Percentiles rank a stretch among this genome's conserved stretches.
phyloP scores from a whole-genome alignment of 257 asterid species.

The Solanum paucissectum region DNA sequence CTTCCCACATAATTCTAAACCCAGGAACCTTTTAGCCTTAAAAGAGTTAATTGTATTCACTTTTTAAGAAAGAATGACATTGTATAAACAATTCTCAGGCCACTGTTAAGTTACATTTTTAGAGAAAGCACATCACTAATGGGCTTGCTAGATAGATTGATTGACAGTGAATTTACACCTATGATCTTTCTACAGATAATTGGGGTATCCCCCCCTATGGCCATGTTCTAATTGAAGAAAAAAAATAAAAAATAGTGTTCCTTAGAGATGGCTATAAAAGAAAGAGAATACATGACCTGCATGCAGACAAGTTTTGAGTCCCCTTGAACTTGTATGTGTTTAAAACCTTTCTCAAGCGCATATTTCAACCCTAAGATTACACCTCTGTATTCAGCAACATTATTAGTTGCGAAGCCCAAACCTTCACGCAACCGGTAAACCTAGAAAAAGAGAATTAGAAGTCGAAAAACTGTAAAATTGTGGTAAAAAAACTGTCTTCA shows the following conservation, averaged over 20 bases:
- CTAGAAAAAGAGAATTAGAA: constrained; percentile 20
- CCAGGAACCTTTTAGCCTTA: neutral
- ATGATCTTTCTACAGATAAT: neutral
- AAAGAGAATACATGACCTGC: constrained; percentile 52
- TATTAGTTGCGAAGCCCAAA: constrained; percentile 81
- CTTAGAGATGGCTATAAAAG: neutral
- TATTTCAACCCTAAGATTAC: constrained; percentile 72
- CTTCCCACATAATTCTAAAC: neutral
- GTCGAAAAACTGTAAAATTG: neutral
- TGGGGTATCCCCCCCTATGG: neutral
- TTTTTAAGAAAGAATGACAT: neutral
- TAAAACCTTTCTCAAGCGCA: constrained; percentile 75
- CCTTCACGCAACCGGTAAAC: constrained; percentile 84
- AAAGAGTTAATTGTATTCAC: neutral
- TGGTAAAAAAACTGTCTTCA: neutral
- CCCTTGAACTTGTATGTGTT: constrained; percentile 75
- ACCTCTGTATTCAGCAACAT: constrained; percentile 89
- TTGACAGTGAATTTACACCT: neutral
- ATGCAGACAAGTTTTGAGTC: constrained; percentile 98
- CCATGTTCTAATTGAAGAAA: neutral
- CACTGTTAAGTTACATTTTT: neutral
- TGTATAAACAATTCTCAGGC: neutral
- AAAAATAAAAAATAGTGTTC: neutral
- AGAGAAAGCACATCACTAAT: neutral
- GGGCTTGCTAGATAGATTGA: neutral